A percentile compares a stretch with the other conserved stretches of the same genome.
Conservation (phyloP, 805 yeast genomes). For the Schizosaccharomyces cryophilus region DNA sequence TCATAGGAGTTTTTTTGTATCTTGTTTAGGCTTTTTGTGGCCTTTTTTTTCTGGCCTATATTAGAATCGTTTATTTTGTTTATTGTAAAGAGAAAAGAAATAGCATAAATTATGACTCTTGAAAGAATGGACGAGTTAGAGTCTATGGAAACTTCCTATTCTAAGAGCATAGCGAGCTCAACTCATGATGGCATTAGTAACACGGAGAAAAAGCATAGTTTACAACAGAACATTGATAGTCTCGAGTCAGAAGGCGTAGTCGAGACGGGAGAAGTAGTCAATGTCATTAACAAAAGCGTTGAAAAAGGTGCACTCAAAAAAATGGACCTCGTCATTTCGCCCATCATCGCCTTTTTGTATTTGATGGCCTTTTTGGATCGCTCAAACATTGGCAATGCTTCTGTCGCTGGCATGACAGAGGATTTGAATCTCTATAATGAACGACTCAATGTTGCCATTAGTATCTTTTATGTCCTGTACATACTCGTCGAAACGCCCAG, state of each 20-base stretch:
- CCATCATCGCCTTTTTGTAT: conserved; percentile 14
- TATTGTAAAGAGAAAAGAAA: too few species aligned
- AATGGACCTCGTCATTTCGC: conserved; percentile 5
- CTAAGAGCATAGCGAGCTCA: too few species aligned
- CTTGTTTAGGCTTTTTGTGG: too few species aligned
- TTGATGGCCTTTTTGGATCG: conserved; percentile 18
- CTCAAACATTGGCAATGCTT: conserved; percentile 24
- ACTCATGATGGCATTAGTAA: too few species aligned
- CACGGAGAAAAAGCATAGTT: too few species aligned
- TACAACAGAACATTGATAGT: neutral
- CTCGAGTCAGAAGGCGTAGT: neutral
- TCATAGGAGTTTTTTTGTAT: too few species aligned
- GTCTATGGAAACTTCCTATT: too few species aligned
- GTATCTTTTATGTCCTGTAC: conserved; percentile 51
- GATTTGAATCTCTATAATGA: conserved; percentile 20
- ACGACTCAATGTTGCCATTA: conserved; percentile 32
- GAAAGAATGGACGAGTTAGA: too few species aligned
- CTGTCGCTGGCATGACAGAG: conserved; percentile 20
- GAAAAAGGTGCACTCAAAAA: conserved; percentile 5
- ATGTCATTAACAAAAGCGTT: conserved; percentile 11
- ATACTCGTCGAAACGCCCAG: conserved; percentile 32
- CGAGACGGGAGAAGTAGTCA: neutral
- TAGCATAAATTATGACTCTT: too few species aligned
- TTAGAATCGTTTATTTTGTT: too few species aligned
- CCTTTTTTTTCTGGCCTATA: too few species aligned